Conservation (phyloP, 176 grass and related monocot species). For the Areca catechu region DNA sequence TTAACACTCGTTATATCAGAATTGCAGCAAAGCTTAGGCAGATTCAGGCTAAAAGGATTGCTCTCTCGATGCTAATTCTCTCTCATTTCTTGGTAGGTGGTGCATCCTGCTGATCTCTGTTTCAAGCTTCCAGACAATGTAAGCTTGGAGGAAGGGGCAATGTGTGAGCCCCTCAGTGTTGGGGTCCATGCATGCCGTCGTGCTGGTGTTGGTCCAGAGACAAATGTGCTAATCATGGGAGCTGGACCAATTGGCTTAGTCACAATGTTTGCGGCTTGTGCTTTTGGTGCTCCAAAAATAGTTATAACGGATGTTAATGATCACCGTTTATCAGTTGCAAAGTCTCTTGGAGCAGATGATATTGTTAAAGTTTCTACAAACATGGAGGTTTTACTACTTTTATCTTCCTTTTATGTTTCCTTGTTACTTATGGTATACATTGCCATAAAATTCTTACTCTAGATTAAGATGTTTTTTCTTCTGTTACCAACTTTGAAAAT, state of each 20-base stretch:
- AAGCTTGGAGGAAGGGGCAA: conserved; percentile 79
- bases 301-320: conserved; percentile 76
- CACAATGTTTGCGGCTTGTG: conserved; percentile 54
- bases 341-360: conserved; percentile 58
- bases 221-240: conserved; percentile 59
- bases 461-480: no score
- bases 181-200: conserved; percentile 80
- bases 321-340: conserved; percentile 56
- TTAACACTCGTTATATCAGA: no score
- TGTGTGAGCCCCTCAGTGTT: conserved; percentile 97
- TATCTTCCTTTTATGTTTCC: not conserved
- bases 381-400: conserved; percentile 6
- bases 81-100: conserved; percentile 20
- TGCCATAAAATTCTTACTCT: not conserved
- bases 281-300: conserved; percentile 57
- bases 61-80: not conserved
- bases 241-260: conserved; percentile 79
- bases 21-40: not conserved
- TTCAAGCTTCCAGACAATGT: conserved; percentile 85
- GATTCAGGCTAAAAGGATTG: no score
- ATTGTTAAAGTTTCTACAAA: conserved; percentile 36
- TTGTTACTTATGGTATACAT: no score
- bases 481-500: not conserved
- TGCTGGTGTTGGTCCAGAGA: conserved; percentile 60
- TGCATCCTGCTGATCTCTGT: conserved; percentile 81